Evolutionary conservation across 2,329 filamentous ascomycete genomes (phyloP).

Genomic region (Waltergamsia citrina): DNA sequence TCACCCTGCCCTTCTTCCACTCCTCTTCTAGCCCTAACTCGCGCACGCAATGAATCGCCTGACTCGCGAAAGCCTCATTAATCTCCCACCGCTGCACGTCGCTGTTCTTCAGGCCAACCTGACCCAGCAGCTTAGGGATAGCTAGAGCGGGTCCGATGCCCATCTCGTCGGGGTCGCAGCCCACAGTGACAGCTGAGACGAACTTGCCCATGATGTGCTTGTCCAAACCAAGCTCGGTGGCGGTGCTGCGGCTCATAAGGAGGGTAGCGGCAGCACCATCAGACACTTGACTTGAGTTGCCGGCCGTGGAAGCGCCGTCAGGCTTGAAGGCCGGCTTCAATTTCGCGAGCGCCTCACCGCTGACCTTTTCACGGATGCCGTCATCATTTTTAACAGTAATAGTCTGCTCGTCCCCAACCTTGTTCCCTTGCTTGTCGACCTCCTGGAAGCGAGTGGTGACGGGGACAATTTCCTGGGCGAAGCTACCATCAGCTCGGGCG

Average conservation of each 20-base stretch:
- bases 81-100: slow-evolving; percentile 88
- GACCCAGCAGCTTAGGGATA: slow-evolving; percentile 70
- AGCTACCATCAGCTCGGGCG: slow-evolving; percentile 60
- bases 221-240: slow-evolving; percentile 60
- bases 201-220: slow-evolving; percentile 72
- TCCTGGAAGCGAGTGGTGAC: slow-evolving; percentile 63
- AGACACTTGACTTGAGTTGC: slow-evolving; percentile 77
- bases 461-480: slow-evolving; percentile 71
- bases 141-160: slow-evolving; percentile 80
- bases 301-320: slow-evolving; percentile 71
- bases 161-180: slow-evolving; percentile 88
- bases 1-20: slow-evolving; percentile 61
- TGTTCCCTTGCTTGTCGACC: slow-evolving; percentile 49
- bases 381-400: slow-evolving; percentile 72
- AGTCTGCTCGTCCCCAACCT: slow-evolving; percentile 43
- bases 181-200: slow-evolving; percentile 64
- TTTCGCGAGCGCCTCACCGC: slow-evolving; percentile 59
- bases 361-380: slow-evolving; percentile 64
- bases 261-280: slow-evolving; percentile 81
- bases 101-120: slow-evolving; percentile 52
- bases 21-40: slow-evolving; percentile 55
- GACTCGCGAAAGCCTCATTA: slow-evolving; percentile 71
- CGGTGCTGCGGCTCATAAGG: slow-evolving; percentile 77
- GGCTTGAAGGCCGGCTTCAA: slow-evolving; percentile 80
- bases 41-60: slow-evolving; percentile 61